Evolutionary conservation across 176 grass and related monocot species (phyloP), one percentile per base, ranked within the genome.

Genomic region (Triticum monococcum): DNA sequence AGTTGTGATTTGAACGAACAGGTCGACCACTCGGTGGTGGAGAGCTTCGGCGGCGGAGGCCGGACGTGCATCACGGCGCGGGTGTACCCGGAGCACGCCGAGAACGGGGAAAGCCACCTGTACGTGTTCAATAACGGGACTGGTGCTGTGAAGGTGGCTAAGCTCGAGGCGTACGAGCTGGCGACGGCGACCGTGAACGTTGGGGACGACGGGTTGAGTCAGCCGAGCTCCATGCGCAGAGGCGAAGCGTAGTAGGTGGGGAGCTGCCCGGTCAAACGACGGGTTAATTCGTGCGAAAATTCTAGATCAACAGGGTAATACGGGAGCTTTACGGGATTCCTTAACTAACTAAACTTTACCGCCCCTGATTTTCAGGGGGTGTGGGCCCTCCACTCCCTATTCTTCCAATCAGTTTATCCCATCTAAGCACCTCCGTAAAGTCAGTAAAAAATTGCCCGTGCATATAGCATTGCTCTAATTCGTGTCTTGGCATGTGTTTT

Each of bases 1-100:
- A 5, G 11, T 8, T 32, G 5, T 6, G 10, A 16, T 12, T n/a
- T 22, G 2, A 3, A 23, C 5, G 3, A 23, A 68, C 79, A 96
- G 94, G 89, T 96, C 48, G 94, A 96, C 83, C 91, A 93, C 32
- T 96, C 94, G 20, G 91, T 93, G 2, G 79, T 96, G 31, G 94
- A 96, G 87, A 96, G 78, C 48, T 96, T 93, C 54, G 91, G 67
- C 23, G 91, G 81, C 1, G 85, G 85, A 1, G 94, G 91, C 10
- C 72, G 84, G 81, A 79, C 74, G 36, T 93, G 87, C 83, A 96
- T 96, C 81, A 93, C 91, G 41, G 79, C 87, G 9, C 81, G 94
- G 20, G 94, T 96, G 50, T 96, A 96, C 36, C 91, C 94, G 8
- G 86, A 93, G 74, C 81, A 87, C 64, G 68, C 80, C 0, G 72